Evolutionary conservation across 1,139 yeast species (phyloP).

Genomic region (Scheffersomyces lignicola): DNA sequence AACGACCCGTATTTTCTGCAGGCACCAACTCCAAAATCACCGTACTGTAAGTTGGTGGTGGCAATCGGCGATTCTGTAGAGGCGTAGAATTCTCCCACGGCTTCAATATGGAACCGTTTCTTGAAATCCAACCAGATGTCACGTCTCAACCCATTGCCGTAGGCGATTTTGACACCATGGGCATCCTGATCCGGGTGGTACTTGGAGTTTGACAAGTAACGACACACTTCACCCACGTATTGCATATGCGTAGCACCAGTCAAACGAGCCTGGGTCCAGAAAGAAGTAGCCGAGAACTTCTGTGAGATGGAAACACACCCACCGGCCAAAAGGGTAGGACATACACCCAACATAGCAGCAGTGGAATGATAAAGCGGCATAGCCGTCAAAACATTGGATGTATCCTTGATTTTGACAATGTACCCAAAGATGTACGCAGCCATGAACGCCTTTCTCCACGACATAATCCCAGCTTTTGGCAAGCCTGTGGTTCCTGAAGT

Average conservation of each 20-base stretch:
- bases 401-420: conserved; percentile 58
- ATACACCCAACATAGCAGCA: conserved; percentile 82
- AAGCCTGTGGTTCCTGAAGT: conserved; percentile 96
- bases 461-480: conserved; percentile 93
- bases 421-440: conserved; percentile 72
- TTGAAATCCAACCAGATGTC: conserved; percentile 89
- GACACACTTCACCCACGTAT: conserved; percentile 94
- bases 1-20: conserved; percentile 80
- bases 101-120: conserved; percentile 68
- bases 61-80: conserved; percentile 94
- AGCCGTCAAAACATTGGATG: conserved; percentile 74
- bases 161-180: conserved; percentile 71
- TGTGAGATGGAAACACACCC: conserved; percentile 80
- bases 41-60: conserved; percentile 76
- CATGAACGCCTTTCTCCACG: conserved; percentile 80
- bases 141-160: conserved; percentile 91
- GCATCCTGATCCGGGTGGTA: conserved; percentile 63
- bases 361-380: conserved; percentile 98
- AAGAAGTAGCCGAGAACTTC: conserved; percentile 80
- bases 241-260: conserved; percentile 78
- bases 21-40: conserved; percentile 85
- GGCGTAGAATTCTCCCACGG: conserved; percentile 90
- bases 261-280: conserved; percentile 87
- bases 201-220: conserved; percentile 75
- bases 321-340: conserved; percentile 64